Conservation (phyloP, 768 basidiomycete genomes). For the Suillus fuscotomentosus region DNA sequence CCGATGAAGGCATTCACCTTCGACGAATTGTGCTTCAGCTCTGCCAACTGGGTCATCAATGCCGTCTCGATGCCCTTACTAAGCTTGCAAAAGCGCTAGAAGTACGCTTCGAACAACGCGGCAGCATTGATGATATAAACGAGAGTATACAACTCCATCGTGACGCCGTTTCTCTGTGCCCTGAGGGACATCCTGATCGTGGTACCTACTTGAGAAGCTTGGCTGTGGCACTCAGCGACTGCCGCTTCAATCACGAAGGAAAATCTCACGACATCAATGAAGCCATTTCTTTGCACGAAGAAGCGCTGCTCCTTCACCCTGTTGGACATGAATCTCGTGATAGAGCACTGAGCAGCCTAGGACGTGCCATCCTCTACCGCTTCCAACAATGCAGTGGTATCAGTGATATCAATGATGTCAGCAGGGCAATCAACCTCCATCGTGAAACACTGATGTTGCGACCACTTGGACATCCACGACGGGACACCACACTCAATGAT, state of each 20-base stretch:
- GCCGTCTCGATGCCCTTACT: neutral
- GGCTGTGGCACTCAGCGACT: slow-evolving; percentile 7
- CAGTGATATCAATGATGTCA: neutral
- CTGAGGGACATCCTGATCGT: slow-evolving; percentile 7
- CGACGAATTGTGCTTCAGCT: neutral
- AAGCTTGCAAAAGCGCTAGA: neutral
- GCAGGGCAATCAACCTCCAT: neutral
- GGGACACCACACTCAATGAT: slow-evolving; percentile 9
- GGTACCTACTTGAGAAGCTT: slow-evolving; percentile 8
- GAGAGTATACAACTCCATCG: slow-evolving; percentile 6
- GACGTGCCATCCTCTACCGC: slow-evolving; percentile 16
- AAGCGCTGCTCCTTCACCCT: neutral
- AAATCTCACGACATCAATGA: neutral
- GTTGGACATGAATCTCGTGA: neutral
- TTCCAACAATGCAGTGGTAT: slow-evolving; percentile 3
- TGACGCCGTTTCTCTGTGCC: slow-evolving; percentile 11
- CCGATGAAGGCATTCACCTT: neutral
- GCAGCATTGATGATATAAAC: slow-evolving; percentile 9
- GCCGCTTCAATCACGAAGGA: slow-evolving; percentile 12
- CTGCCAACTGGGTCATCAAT: neutral
- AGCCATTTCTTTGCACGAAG: neutral
- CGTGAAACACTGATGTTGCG: slow-evolving; percentile 6
- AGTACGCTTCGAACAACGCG: slow-evolving; percentile 6
- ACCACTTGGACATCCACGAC: slow-evolving; percentile 7
- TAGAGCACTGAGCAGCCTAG: slow-evolving; percentile 16